Base-by-base conservation (phyloP, 441 rosid species). In the Arabidopsis lyrata region DNA sequence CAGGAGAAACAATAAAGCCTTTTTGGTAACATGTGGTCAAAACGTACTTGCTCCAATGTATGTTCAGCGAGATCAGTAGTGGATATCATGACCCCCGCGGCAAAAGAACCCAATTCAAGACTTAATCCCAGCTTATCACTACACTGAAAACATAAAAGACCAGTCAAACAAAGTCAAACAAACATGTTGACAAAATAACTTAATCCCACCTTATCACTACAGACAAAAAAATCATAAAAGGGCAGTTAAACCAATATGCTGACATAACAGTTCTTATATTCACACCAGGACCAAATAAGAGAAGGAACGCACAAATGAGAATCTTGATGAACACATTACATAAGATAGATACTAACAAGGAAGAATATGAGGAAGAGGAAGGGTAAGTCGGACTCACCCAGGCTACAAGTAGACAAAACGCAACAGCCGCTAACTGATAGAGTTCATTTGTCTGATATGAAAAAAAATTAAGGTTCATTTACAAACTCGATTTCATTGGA, bases 11-110 rank as follows among this genome's bases (percentile, higher is more conserved):
- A 22, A 5, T 66, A 54, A 53, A 68, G 32, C 44, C 59, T 41
- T 35, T 67, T 65, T 54, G 55, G 45, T 57, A 22, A 52, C 29
- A 45, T 32, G 63, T 22, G 41, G 58, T 72, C 67, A 61, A 72
- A 55, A 55, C 88, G 75, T 87, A 92, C 99, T 90, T 91, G 99
- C 79, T 94, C 99, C 77, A 90, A 89, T 5, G 99, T 91, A 82
- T 94, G 95, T 73, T 88, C 97, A 76, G 88, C 99, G 74, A 90
- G 93, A 81, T 92, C 97, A 45, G 99, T 92, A 20, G 97, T 92
- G 71, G 99, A 87, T 82, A 94, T 92, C 99, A 94, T 94, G 85
- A 92, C 97, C 65, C 97, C 97, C 9, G 97, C 97, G 18, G 97
- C 99, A 70, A 94, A 94, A 57, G 99, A 94, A 67, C 99, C 97